A percentile compares a stretch with the other conserved stretches of the same genome.
Evolutionary conservation across 75 land plant genomes (phyloP).

Genomic region (Pinus taeda): DNA sequence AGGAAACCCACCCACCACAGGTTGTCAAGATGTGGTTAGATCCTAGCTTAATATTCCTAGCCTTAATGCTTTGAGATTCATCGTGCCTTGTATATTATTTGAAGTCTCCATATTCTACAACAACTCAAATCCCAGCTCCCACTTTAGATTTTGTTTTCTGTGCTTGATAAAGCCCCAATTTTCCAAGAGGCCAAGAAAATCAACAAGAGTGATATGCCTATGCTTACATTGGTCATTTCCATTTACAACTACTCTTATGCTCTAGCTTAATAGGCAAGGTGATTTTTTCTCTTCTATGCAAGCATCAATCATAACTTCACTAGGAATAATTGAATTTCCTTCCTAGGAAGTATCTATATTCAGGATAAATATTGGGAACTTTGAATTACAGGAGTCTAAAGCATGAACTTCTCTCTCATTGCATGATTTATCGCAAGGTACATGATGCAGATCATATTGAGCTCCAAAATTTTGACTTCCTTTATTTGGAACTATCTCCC

Average conservation of each 20-base stretch:
- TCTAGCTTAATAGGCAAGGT: background rate
- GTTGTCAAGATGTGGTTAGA: no score
- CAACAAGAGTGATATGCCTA: no score
- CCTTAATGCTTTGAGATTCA: no score
- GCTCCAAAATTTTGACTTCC: background rate
- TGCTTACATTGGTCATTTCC: no score
- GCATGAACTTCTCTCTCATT: background rate
- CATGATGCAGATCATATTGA: background rate
- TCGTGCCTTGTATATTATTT: no score
- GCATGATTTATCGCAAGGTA: background rate
- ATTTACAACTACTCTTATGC: background rate
- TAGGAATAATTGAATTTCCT: conserved; percentile 1
- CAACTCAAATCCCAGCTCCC: no score
- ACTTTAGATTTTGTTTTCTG: no score
- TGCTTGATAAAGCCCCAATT: no score
- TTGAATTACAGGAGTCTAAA: background rate
- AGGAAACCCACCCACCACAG: no score
- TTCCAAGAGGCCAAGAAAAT: no score
- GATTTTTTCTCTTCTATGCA: background rate
- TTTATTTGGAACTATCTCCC: background rate
- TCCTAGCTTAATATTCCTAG: no score
- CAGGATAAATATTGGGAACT: background rate
- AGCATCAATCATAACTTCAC: background rate
- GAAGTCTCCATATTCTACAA: no score
- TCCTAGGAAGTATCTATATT: background rate